phyloP scores from a whole-genome alignment of 129 eudicot genomes.

The Artemisia annua region DNA sequence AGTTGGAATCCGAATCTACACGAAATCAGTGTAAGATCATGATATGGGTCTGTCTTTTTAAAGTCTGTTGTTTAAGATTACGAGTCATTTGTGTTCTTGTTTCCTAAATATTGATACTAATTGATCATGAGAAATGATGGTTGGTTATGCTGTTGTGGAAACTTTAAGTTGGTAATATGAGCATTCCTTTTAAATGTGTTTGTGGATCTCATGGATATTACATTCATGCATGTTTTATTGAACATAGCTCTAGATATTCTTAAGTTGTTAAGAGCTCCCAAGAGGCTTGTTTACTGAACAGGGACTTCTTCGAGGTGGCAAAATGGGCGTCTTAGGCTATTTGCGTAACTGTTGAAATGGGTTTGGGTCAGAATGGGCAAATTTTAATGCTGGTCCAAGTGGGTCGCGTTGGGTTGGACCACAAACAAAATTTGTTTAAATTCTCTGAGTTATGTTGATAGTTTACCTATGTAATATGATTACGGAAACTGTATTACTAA shows the following conservation, averaged over 20 bases:
- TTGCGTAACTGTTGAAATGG: neutral
- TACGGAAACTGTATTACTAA: neutral
- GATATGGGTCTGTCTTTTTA: constrained; percentile 10
- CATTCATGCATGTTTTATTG: neutral
- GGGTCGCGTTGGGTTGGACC: neutral
- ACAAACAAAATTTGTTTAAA: no score
- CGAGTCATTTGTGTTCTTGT: constrained; percentile 16
- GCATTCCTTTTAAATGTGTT: constrained; percentile 4
- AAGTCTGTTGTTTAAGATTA: constrained; percentile 26
- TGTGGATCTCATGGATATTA: neutral
- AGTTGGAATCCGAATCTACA: constrained; percentile 81
- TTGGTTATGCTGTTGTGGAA: constrained; percentile 19
- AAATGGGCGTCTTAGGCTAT: neutral
- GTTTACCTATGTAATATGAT: neutral
- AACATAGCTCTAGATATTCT: neutral
- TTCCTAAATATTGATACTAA: constrained; percentile 22
- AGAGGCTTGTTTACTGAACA: neutral
- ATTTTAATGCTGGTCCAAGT: neutral
- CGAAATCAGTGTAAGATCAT: constrained; percentile 45
- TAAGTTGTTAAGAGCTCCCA: neutral
- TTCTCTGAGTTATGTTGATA: neutral
- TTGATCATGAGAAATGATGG: constrained; percentile 5
- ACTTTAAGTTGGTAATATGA: constrained; percentile 18
- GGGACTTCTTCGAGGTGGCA: constrained; percentile 10
- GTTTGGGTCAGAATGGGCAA: constrained; percentile 5